Evolutionary conservation across 768 basidiomycete species (phyloP), one percentile per base, ranked within the genome.

Genomic region (Auricularia cornea): DNA sequence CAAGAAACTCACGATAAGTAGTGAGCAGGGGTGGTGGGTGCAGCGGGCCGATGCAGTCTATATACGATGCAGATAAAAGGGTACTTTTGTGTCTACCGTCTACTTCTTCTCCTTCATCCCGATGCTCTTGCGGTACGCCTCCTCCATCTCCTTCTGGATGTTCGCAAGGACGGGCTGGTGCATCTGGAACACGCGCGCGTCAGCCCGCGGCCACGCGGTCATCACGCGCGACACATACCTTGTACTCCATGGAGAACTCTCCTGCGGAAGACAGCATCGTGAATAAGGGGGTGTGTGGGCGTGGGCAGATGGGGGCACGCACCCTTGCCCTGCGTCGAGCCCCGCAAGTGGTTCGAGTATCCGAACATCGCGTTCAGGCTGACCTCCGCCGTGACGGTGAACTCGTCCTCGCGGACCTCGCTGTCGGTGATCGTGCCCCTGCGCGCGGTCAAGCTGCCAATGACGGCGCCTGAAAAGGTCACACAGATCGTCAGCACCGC

Each of bases 341-440:
- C 96, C 63, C 96, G 86, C 54, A 98, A 80, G 68, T 93, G 90
- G 69, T 87, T 92, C 40, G 94, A 95, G 73, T 98, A 98, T 20
- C 93, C 92, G 72, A 99, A 99, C 96, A 98, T 98, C 69, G 98
- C 96, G 74, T 94, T 97, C 75, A 99, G 74, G 8, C 92, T 87
- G 14, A 99, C 95, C 71, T 98, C 96, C 26, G 93, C 94, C 31
- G 83, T 81, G 62, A 89, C 83, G 3, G 92, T 93, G 71, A 99
- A 98, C 75, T 99, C 96, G 68, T 98, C 97, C 68, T 97, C 95
- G 51, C 96, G 87, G 33, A 96, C 89, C 76, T 98, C 97, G 68
- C 91, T 96, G 70, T 98, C 96, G 48, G 95, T 79, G 70, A 99
- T 97, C 2, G 91, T 93, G 3, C 97, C 97, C 56, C 93, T 86